A percentile compares a stretch with the other conserved stretches of the same genome.
These are phyloP conservation scores for Phyllosticta ampelicida DNA, from an alignment of 2,329 filamentous ascomycete genomes.

Conservation along the genomic window DNA sequence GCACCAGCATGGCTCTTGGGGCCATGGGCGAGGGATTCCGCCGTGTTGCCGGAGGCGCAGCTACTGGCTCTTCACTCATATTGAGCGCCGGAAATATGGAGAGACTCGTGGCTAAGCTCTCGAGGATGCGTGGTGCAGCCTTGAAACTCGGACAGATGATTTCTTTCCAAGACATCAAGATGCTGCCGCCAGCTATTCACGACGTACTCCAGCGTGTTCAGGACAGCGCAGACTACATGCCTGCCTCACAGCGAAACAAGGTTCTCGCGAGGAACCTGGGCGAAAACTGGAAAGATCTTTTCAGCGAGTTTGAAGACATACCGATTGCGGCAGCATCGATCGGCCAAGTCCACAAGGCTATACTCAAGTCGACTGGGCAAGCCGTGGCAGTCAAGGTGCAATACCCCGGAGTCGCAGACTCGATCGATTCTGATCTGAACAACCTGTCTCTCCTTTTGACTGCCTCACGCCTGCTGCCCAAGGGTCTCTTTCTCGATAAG, in stretches of 20 bases:
- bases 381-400: slow-evolving; percentile 92
- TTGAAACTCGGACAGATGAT: slow-evolving; percentile 96
- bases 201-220: slow-evolving; percentile 89
- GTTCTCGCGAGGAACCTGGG: slow-evolving; percentile 74
- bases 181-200: slow-evolving; percentile 79
- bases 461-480: slow-evolving; percentile 79
- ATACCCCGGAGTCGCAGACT: slow-evolving; percentile 90
- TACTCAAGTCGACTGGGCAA: slow-evolving; percentile 61
- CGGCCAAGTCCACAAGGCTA: slow-evolving; percentile 85
- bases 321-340: slow-evolving; percentile 95
- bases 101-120: slow-evolving; percentile 81
- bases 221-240: slow-evolving; percentile 97
- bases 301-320: slow-evolving; percentile 73
- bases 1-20: slow-evolving; percentile 90
- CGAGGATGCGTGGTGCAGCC: slow-evolving; percentile 93
- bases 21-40: slow-evolving; percentile 78
- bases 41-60: slow-evolving; percentile 58
- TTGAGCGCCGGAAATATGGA: slow-evolving; percentile 88
- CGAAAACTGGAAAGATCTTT: slow-evolving; percentile 72
- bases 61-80: slow-evolving; percentile 60
- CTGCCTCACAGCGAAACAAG: slow-evolving; percentile 77
- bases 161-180: slow-evolving; percentile 94
- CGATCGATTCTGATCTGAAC: slow-evolving; percentile 91
- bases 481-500: slow-evolving; percentile 88
- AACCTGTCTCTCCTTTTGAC: slow-evolving; percentile 86